Evolutionary conservation across 495 filamentous ascomycete species (phyloP), one percentile per base, ranked within the genome.

Genomic region (Talaromyces stipitatus): DNA sequence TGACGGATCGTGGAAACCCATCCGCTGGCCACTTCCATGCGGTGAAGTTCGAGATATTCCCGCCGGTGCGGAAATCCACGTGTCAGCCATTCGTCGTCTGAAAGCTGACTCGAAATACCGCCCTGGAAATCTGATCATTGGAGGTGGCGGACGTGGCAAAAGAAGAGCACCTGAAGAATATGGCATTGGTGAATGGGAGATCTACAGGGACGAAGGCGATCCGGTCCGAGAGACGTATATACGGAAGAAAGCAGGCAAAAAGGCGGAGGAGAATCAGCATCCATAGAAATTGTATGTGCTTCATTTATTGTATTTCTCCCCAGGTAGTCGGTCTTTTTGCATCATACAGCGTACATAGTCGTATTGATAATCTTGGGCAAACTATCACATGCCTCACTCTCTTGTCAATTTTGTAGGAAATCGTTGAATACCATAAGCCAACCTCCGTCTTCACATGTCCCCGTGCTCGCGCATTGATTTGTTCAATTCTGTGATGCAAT

Each of bases 31-130:
- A 0, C 67, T 94, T 4, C 90, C 90, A 0, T 81, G 82, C 46
- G 90, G 90, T 23, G 90, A 94, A 65, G 83, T 87, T 4, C 81
- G 90, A 2, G 90, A 95, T 65, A 88, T 95, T 11, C 90, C 90
- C 0, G 69, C 80, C 8, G 77, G 84, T 55, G 88, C 82, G 0
- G 76, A 83, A 30, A 78, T 94, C 1, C 90, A 95, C 62, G 78
- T 82, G 32, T 86, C 82, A 8, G 91, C 89, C 0, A 83, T 95
- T 36, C 77, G 78, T 18, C 78, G 90, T 1, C 88, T 94, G 87
- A 65, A 85, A 45, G 69, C 75, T 6, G 74, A 91, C 59, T 62
- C 72, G 0, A 70, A 64, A 0, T 95, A 94, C 62, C 77, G 90
- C 0, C 90, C 90, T 0, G 90, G 89, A 0, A 95, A 95, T 62